Percentiles rank a stretch among this genome's conserved stretches.
Conservation (phyloP, 805 yeast species). For the Kodamaea nitidulidarum region DNA sequence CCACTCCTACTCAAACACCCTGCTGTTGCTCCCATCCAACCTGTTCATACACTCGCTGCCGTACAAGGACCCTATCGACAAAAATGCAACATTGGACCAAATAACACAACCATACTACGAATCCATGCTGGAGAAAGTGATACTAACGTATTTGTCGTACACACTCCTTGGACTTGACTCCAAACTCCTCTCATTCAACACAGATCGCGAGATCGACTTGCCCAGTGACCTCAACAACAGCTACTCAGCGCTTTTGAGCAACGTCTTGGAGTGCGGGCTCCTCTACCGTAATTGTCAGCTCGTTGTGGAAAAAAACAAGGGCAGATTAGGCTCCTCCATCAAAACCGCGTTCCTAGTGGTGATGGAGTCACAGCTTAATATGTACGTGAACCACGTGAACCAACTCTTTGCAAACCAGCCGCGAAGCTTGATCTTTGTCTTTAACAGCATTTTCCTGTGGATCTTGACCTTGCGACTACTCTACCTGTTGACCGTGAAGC, state of each 20-base stretch:
- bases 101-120: conserved; percentile 27
- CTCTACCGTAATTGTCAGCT: conserved; percentile 48
- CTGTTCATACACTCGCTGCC: conserved; percentile 12
- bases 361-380: conserved; percentile 35
- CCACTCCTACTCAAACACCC: conserved; percentile 5
- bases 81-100: conserved; percentile 9
- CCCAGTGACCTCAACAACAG: conserved; percentile 56
- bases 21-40: background rate
- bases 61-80: conserved; percentile 10
- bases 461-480: conserved; percentile 57
- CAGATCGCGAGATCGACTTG: conserved; percentile 31
- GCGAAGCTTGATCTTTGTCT: conserved; percentile 31
- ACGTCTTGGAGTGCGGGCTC: conserved; percentile 68
- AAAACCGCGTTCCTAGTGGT: conserved; percentile 58
- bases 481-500: conserved; percentile 37
- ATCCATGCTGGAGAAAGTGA: conserved; percentile 24
- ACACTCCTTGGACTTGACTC: conserved; percentile 63
- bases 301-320: conserved; percentile 24
- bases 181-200: conserved; percentile 44
- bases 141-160: conserved; percentile 37
- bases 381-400: conserved; percentile 37
- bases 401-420: conserved; percentile 25
- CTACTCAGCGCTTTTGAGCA: conserved; percentile 50
- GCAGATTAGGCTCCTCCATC: conserved; percentile 44
- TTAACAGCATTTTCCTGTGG: conserved; percentile 45